A percentile compares a stretch with the other conserved stretches of the same genome.
Evolutionary conservation across 768 basidiomycete species (phyloP).

Genomic region (Boletus tomentosulus): DNA sequence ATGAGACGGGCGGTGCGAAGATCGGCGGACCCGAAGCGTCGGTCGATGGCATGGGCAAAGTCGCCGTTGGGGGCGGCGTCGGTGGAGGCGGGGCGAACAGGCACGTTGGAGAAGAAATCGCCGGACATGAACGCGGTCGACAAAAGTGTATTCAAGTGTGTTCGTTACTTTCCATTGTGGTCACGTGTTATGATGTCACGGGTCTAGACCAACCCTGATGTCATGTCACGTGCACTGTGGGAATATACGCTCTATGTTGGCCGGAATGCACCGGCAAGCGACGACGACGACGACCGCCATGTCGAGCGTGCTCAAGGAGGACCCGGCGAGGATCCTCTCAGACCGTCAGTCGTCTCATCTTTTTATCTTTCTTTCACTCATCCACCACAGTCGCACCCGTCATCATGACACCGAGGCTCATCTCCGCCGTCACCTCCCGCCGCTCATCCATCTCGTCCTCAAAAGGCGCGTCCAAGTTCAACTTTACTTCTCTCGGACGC

Average conservation of each 20-base stretch:
- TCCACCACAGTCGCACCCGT: slow-evolving; percentile 67
- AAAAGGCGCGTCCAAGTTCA: slow-evolving; percentile 40
- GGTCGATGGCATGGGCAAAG: slow-evolving; percentile 54
- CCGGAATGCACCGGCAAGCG: neutral
- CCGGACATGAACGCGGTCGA: slow-evolving; percentile 19
- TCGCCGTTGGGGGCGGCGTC: slow-evolving; percentile 30
- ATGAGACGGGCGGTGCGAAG: slow-evolving; percentile 38
- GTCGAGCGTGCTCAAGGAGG: slow-evolving; percentile 65
- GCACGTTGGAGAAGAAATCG: slow-evolving; percentile 43
- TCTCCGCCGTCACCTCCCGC: slow-evolving; percentile 62
- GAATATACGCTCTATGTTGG: slow-evolving; percentile 1
- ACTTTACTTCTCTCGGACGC: slow-evolving; percentile 77
- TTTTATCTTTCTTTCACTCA: neutral
- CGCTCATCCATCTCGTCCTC: slow-evolving; percentile 28
- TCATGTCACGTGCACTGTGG: slow-evolving; percentile 23
- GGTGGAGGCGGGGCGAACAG: slow-evolving; percentile 8
- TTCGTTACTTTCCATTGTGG: neutral
- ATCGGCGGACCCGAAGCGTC: slow-evolving; percentile 39
- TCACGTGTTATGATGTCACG: slow-evolving; percentile 33
- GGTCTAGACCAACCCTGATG: slow-evolving; percentile 24
- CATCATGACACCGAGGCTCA: slow-evolving; percentile 86
- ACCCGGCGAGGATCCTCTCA: slow-evolving; percentile 69
- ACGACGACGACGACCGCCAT: slow-evolving; percentile 34
- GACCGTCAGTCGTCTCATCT: slow-evolving; percentile 50
- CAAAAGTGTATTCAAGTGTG: too few relatives aligned